phyloP scores from a whole-genome alignment of 1,139 yeast species.

The Geotrichum carabidarum region DNA sequence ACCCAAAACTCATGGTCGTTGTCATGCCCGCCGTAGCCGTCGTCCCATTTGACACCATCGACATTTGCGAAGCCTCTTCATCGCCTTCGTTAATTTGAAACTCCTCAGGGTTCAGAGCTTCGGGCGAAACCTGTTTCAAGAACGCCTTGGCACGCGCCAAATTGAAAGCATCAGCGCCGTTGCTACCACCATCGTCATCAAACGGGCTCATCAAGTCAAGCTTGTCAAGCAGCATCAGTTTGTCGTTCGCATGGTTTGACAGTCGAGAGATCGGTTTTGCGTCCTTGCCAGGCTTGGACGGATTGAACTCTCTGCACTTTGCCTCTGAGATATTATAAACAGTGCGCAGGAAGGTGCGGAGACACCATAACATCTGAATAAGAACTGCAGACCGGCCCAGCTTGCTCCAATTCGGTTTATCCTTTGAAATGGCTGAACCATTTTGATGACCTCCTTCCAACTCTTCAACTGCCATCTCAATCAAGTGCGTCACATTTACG shows the following conservation, averaged over 20 bases:
- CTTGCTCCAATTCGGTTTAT: constrained; percentile 11
- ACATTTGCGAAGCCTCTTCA: neutral
- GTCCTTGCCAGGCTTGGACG: constrained; percentile 20
- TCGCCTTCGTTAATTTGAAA: constrained; percentile 28
- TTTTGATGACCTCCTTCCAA: neutral
- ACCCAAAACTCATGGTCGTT: neutral
- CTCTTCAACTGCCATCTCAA: constrained; percentile 17
- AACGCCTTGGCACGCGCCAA: constrained; percentile 6
- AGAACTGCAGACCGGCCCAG: constrained; percentile 16
- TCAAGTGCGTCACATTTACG: constrained; percentile 35
- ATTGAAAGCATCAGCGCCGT: neutral
- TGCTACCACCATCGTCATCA: constrained; percentile 3
- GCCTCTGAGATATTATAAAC: constrained; percentile 22
- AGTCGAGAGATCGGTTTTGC: constrained; percentile 18
- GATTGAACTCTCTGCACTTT: constrained; percentile 20
- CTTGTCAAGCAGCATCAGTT: neutral
- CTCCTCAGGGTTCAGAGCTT: constrained; percentile 18
- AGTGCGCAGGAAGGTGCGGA: constrained; percentile 20
- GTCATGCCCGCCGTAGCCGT: neutral
- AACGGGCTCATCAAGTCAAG: constrained; percentile 2
- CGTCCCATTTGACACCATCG: neutral
- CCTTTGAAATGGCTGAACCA: neutral
- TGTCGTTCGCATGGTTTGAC: constrained; percentile 9
- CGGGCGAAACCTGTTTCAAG: constrained; percentile 16
- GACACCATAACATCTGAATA: constrained; percentile 18